Base-by-base conservation (phyloP, 371 early-diverging fungal genomes). In the Nosema muscidifuracis region DNA sequence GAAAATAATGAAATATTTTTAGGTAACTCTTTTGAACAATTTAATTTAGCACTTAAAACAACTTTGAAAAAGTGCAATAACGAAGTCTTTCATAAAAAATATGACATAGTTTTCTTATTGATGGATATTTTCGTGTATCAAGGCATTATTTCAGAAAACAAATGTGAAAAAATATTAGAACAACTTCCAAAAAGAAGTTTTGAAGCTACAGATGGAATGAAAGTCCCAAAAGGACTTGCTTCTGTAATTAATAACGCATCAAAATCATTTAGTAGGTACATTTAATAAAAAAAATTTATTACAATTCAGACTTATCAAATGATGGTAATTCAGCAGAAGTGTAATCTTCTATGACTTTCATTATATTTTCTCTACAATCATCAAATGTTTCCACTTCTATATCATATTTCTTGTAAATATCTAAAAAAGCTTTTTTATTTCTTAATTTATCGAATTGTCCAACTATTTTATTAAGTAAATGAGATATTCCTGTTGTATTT, bases 341-440 rank as follows among this genome's bases (percentile, higher is more conserved):
- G 65, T 83, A 83, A 36, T 72, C 75, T 34, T 81, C 79, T 15
- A 81, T 75, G 10, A 80, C 15, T 47, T 63, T 57, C 40, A 79
- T 63, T 1, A 80, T 44, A 33, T 44, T 28, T 58, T 80, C 79
- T 36, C 82, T 73, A 20, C 74, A 68, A 24, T 66, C 70, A 57
- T 81, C 80, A 78, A 83, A 81, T 40, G 58, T 66, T 24, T 70
- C 63, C 9, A 71, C 20, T 18, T 74, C 75, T 26, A 69, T 60
- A 28, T 64, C 72, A 63, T 77, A 81, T 74, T 89, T 88, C 68
- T 88, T 87, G 80, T 97, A 99, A 71, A 90, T 91, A 38, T 97
- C 97, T 77, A 96, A 79, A 83, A 95, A 99, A n/a, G 98, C 99
- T 77, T 93, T 95, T 61, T 95, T 86, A 80, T 91, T 92, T 79